Evolutionary conservation across 345 rosid species (phyloP).

Genomic region (Populus nigra): DNA sequence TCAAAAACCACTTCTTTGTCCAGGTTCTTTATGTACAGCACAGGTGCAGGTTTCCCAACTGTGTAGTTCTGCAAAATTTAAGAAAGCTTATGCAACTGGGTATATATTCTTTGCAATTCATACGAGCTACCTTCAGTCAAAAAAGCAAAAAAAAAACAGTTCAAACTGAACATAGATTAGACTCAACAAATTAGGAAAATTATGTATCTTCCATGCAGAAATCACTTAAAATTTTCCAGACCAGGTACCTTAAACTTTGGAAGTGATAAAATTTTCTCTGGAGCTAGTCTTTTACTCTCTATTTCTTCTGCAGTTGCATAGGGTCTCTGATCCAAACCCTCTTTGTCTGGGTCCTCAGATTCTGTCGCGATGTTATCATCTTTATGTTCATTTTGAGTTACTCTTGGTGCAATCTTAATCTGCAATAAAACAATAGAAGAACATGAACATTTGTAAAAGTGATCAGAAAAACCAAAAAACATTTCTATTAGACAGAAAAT

Average conservation of each 20-base stretch:
- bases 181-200: background rate
- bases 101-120: background rate
- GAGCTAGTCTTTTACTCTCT: constrained; percentile 71
- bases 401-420: constrained; percentile 78
- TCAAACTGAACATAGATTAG: background rate
- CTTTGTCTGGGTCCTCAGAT: constrained; percentile 42
- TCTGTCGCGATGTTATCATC: constrained; percentile 39
- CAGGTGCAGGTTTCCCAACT: constrained; percentile 78
- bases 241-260: constrained; percentile 79
- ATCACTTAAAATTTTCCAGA: constrained; percentile 8
- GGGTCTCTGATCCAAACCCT: constrained; percentile 35
- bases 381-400: constrained; percentile 45
- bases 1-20: constrained; percentile 75
- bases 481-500: constrained; percentile 4
- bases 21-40: constrained; percentile 84
- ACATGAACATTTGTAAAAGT: constrained; percentile 4
- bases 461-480: constrained; percentile 5
- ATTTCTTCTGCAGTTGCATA: constrained; percentile 61
- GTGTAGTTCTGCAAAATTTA: constrained; percentile 69
- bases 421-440: constrained; percentile 27
- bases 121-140: background rate
- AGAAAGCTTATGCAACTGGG: background rate
- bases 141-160: background rate
- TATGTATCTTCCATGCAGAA: background rate
- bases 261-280: constrained; percentile 83